phyloP scores from a whole-genome alignment of 345 rosid species.

The Excoecaria cochinchinensis region DNA sequence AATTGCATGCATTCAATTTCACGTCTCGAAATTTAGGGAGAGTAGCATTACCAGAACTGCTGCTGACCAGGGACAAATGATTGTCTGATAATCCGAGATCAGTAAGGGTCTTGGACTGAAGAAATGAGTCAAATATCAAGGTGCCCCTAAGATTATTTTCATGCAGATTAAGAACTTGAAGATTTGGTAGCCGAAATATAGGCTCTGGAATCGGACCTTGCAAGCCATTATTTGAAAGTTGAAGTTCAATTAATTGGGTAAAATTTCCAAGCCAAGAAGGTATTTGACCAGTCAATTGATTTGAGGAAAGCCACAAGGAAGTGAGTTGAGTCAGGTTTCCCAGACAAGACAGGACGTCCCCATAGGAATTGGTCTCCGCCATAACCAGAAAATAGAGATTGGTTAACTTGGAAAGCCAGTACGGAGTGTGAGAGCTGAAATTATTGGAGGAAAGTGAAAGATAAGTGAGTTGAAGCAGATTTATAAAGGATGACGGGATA shows the following conservation, averaged over 20 bases:
- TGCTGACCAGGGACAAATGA: no score
- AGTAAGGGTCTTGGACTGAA: no score
- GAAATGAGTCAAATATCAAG: no score
- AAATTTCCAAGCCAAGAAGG: conserved; percentile 14
- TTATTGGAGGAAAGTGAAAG: not conserved
- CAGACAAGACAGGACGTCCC: not conserved
- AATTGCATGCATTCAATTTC: no score
- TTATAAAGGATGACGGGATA: no score
- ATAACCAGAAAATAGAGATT: not conserved
- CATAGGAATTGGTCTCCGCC: not conserved
- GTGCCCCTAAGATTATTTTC: no score
- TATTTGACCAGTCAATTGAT: conserved; percentile 1
- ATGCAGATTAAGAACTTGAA: no score
- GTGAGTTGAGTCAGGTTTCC: not conserved
- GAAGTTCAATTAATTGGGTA: not conserved
- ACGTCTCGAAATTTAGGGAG: no score
- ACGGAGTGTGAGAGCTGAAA: not conserved
- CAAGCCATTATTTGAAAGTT: conserved; percentile 2
- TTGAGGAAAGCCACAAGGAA: not conserved
- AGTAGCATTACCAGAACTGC: no score
- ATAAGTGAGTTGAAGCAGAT: no score
- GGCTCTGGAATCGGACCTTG: conserved; percentile 20
- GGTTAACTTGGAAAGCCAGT: not conserved
- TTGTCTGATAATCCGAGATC: no score
- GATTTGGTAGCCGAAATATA: no score